Base-by-base conservation (phyloP, 331 rosid species). In the Spiraea crenata region DNA sequence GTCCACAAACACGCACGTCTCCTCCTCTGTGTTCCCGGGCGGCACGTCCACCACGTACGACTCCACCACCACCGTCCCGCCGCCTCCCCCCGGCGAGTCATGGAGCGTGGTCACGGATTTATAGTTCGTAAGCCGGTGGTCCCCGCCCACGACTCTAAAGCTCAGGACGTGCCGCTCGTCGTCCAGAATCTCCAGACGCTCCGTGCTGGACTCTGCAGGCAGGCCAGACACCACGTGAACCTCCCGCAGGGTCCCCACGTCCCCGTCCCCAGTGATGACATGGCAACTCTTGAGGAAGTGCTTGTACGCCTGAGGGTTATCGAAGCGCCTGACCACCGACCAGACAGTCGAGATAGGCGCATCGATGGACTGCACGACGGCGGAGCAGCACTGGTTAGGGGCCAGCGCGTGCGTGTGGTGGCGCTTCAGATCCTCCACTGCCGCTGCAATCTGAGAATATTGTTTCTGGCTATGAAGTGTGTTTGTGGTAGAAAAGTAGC, bases 121-220 rank as follows among this genome's bases (percentile, higher is more conserved):
- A 88, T 93, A 93, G 72, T 93, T 93, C 48, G 76, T 71, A 11
- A 93, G 84, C 5, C 99, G 86, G 79, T 93, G 99, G 75, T 87
- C 92, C 2, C 99, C 99, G 5, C 99, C 99, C 4, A 93, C 92
- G 0, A 93, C 91, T 71, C 97, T 86, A 79, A 93, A 93, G 80
- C 99, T 91, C 73, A 93, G 65, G 48, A 93, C 89, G 80, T 93
- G 99, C 3, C 83, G 82, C 63, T 93, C 99, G 55, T 93, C 97
- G 79, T 93, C 99, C 0, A 93, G 87, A 73, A 93, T 93, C 91
- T 93, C 99, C 2, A 93, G 73, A 67, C 99, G 55, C 83, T 93
- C 99, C 0, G 88, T 93, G 86, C 99, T 93, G 46, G 83, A 82
- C 62, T 11, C 99, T 1, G 99, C 99, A 3, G 99, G 99, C 2